Percentiles rank a stretch among this genome's conserved stretches.
Evolutionary conservation across 352 stramenopile species (phyloP).

Genomic region (Globisporangium parvum): DNA sequence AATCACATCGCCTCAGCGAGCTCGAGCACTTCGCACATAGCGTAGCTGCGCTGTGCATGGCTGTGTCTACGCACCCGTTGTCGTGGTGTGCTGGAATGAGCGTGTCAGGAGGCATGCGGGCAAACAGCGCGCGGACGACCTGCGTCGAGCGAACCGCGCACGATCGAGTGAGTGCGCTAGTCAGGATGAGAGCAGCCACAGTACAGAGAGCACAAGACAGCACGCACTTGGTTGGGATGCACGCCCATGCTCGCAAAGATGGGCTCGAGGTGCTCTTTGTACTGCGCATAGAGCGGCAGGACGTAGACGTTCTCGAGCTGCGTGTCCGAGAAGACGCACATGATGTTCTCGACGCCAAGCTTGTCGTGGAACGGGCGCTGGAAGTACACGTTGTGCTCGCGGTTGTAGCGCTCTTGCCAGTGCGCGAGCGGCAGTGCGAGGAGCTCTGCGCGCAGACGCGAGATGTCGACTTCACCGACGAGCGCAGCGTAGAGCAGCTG

Average conservation of each 20-base stretch:
- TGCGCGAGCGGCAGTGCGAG: conserved; percentile 25
- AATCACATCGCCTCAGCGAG: no score
- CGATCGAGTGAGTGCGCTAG: not conserved
- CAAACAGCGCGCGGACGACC: conserved; percentile 91
- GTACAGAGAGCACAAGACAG: not conserved
- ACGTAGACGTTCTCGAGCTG: conserved; percentile 91
- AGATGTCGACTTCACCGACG: conserved; percentile 32
- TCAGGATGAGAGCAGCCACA: not conserved
- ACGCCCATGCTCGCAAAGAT: conserved; percentile 71
- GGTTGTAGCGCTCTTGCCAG: conserved; percentile 45
- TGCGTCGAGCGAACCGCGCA: conserved; percentile 5
- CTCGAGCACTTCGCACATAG: not conserved
- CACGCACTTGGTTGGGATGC: conserved; percentile 22
- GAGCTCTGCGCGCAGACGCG: conserved; percentile 28
- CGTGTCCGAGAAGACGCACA: conserved; percentile 95
- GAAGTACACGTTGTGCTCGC: conserved; percentile 80
- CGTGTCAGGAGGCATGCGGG: conserved; percentile 87
- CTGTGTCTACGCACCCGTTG: conserved; percentile 54
- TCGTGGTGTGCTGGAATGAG: conserved; percentile 95
- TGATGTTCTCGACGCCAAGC: conserved; percentile 94
- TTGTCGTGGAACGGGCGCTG: conserved; percentile 90
- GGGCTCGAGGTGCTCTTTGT: conserved; percentile 35
- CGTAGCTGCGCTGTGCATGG: not conserved
- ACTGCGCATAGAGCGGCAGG: conserved; percentile 84
- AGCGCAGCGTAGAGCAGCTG: conserved; percentile 35